Base-by-base conservation (phyloP, 202 grass and related monocot species). In the Bolboschoenoplectus hybrid region DNA sequence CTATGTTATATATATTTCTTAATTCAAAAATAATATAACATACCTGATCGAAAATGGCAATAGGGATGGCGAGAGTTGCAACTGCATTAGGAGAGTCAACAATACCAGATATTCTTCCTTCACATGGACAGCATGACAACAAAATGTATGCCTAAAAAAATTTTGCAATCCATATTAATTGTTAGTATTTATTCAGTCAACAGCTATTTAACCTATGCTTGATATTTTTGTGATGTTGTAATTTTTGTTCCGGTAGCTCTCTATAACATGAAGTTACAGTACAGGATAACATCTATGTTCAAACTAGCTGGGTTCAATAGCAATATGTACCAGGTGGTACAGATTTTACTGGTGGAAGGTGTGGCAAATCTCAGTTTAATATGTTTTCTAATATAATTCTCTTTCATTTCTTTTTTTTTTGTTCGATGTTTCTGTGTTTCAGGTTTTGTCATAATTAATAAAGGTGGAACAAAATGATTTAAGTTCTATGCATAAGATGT, bases 101-200 rank as follows among this genome's bases (percentile, higher is more conserved):
- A 82, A 98, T 98, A 85, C 93, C 93, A 76, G 95, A 95, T 88
- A 95, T 98, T 81, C 93, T 95, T 63, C 95, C 93, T 83, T 98
- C 93, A 53, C 95, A 98, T 13, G 95, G 95, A 71, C 93, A 93
- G 87, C 95, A 95, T 55, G 93, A 98, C 13, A 95, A 77, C 67
- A 98, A 90, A 57, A 98, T 85, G 86, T 95, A 98, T 45, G 89
- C 90, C 95, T 95, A 82, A 69, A 92, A 62, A 81, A 49, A 76
- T 73, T 52, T 45, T 70, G 46, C 66, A 47, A 43, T 38, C 9
- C 67, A 10, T 41, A 82, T 46, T 2, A 52, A 44, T 55, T 55
- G 38, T 5, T 5, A 73, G 36, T 77, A 13, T 5, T n/a, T 57
- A 41, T 57, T 78, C 2, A 58, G 3, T 8, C 39, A 69, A 26